These are phyloP conservation scores for Eurotiales sp. DNA, from an alignment of 2,329 filamentous ascomycete genomes.

Conservation along the genomic window DNA sequence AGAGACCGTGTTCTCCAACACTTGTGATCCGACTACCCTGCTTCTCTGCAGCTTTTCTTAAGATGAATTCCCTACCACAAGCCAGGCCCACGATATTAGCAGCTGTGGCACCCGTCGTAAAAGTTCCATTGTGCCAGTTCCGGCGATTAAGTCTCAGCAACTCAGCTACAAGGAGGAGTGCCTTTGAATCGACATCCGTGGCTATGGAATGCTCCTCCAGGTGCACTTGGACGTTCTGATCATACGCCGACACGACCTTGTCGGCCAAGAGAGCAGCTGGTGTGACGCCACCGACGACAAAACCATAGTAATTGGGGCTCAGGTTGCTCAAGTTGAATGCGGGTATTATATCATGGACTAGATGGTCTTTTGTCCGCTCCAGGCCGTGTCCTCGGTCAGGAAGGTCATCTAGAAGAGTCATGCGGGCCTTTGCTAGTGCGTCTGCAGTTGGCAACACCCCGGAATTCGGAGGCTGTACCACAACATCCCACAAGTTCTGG, in stretches of 20 bases:
- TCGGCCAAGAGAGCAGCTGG: constrained; percentile 79
- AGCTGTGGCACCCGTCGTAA: constrained; percentile 70
- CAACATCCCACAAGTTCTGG: constrained; percentile 28
- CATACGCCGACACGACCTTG: constrained; percentile 72
- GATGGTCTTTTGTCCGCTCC: constrained; percentile 31
- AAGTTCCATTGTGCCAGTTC: constrained; percentile 68
- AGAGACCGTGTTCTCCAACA: constrained; percentile 67
- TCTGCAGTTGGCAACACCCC: constrained; percentile 30
- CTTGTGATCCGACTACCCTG: constrained; percentile 31
- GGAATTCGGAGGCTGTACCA: constrained; percentile 26
- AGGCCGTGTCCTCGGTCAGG: constrained; percentile 28
- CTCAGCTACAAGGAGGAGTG: constrained; percentile 65
- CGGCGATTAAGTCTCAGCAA: constrained; percentile 58
- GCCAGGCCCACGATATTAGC: constrained; percentile 64
- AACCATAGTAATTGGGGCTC: constrained; percentile 74
- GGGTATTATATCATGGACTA: constrained; percentile 41
- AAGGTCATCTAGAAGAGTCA: constrained; percentile 30
- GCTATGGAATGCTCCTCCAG: constrained; percentile 70
- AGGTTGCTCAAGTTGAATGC: constrained; percentile 65
- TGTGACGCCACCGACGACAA: constrained; percentile 78
- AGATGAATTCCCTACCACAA: constrained; percentile 62
- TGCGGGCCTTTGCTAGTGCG: constrained; percentile 28
- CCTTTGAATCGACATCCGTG: constrained; percentile 71
- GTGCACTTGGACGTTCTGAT: constrained; percentile 84
- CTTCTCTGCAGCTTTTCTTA: constrained; percentile 41